phyloP scores from a whole-genome alignment of 1,284 basidiomycete genomes.

The Rhodotorula sp. region DNA sequence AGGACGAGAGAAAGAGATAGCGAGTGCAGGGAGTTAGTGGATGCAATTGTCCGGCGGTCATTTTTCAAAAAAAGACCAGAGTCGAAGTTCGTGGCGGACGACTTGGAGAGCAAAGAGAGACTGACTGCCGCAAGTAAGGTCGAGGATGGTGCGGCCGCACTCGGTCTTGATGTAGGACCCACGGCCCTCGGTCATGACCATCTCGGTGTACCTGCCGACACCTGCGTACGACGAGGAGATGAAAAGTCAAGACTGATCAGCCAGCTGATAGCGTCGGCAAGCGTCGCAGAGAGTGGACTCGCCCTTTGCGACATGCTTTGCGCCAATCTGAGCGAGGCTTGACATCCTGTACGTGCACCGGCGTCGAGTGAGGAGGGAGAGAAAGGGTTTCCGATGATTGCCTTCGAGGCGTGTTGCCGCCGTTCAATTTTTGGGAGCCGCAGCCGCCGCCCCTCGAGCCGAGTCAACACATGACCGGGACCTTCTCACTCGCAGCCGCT shows the following conservation, averaged over 20 bases:
- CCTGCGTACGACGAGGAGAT: constrained; percentile 49
- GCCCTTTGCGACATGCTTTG: constrained; percentile 35
- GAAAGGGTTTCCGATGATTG: background rate
- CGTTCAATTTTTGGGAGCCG: no score
- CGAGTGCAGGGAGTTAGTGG: background rate
- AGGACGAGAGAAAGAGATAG: no score
- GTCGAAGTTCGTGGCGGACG: background rate
- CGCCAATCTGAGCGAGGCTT: constrained; percentile 18
- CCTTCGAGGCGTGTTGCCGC: no score
- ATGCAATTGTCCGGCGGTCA: background rate
- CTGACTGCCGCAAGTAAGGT: constrained; percentile 70
- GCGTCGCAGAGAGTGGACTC: background rate
- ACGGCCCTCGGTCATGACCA: constrained; percentile 70
- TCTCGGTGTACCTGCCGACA: constrained; percentile 64
- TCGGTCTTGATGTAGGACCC: constrained; percentile 50
- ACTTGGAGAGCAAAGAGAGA: constrained; percentile 41
- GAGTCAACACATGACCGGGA: no score
- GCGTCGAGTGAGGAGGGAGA: background rate
- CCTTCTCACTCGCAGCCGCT: no score
- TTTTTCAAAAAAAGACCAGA: background rate
- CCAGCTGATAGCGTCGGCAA: background rate
- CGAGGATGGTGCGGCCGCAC: constrained; percentile 69
- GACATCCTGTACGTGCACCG: background rate
- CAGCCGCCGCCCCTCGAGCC: no score
- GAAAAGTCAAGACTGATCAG: background rate